Evolutionary conservation across 2,329 filamentous ascomycete species (phyloP), one percentile per base, ranked within the genome.

Genomic region (Fusarium floridanum): DNA sequence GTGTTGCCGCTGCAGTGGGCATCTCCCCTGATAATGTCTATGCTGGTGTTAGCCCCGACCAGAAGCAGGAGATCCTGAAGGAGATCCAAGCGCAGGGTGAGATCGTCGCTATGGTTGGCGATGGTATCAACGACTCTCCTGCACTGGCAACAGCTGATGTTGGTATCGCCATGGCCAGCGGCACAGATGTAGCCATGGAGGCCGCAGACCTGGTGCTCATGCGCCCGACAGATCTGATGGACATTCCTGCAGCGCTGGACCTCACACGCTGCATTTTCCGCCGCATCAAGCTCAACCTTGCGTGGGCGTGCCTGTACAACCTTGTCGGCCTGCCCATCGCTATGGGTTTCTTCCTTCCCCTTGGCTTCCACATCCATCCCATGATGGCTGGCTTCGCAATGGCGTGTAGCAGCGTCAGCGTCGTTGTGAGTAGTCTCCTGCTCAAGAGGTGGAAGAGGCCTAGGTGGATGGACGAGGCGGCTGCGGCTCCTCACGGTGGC

Each of bases 121-220:
- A 99, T 82, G 97, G 97, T 48, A 98, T 99, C 88, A 99, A 99
- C 83, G 97, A 99, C 85, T 98, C 95, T 0, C 97, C 97, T 0
- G 97, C 97, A 1, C 90, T 99, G 12, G 97, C 95, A 0, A 97
- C 95, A 0, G 95, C 97, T 12, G 92, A 97, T 77, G 91, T 98
- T 32, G 97, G 97, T 73, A 98, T 99, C 76, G 95, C 95, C 67
- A 94, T 99, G 83, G 90, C 94, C 6, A 95, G 92, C 9, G 97
- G 97, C 66, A 98, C 97, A 0, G 97, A 98, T 81, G 96, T 99
- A 2, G 97, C 97, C 60, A 97, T 99, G 91, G 97, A 98, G 85
- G 97, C 97, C 1, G 97, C 97, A 0, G 95, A 98, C 78, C 91
- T 99, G 20, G 97, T 99, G 17, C 91, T 99, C 64, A 99, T 99